Percentiles rank a stretch among this genome's conserved stretches.
Evolutionary conservation across 2,329 filamentous ascomycete species (phyloP).

Genomic region (Botrytis paeoniae): DNA sequence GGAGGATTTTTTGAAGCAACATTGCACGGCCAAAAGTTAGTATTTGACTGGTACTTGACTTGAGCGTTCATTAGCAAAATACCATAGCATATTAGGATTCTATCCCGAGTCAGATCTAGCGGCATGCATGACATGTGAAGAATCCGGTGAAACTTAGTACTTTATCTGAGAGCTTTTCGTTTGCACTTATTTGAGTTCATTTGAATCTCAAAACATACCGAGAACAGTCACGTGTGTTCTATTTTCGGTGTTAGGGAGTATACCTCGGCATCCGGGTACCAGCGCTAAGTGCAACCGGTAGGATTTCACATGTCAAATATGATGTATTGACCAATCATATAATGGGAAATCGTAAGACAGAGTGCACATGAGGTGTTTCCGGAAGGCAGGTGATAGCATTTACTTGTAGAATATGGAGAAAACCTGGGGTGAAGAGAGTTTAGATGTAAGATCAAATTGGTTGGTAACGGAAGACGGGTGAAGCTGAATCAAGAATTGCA

Average conservation of each 20-base stretch:
- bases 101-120: not conserved
- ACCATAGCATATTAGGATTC: not conserved
- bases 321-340: conserved; percentile 2
- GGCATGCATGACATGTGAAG: not conserved
- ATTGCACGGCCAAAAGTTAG: conserved; percentile 3
- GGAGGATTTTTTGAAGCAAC: conserved; percentile 3
- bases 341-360: not conserved
- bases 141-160: not conserved
- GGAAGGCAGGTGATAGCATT: conserved; percentile 1
- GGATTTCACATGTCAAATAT: conserved; percentile 12
- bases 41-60: not conserved
- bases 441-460: not conserved
- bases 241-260: not conserved
- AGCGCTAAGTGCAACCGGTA: conserved; percentile 2
- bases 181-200: not conserved
- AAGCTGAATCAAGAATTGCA: not conserved
- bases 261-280: conserved; percentile 7
- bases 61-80: not conserved
- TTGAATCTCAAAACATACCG: not conserved
- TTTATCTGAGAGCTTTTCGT: not conserved
- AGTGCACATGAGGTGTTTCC: conserved; percentile 7
- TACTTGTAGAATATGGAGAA: conserved; percentile 11
- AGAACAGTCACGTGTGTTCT: conserved; percentile 5
- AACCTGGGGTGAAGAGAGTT: conserved; percentile 9
- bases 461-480: not conserved